Conservation (phyloP, 2,329 filamentous ascomycete genomes). For the Ophiosphaerella korrae region DNA sequence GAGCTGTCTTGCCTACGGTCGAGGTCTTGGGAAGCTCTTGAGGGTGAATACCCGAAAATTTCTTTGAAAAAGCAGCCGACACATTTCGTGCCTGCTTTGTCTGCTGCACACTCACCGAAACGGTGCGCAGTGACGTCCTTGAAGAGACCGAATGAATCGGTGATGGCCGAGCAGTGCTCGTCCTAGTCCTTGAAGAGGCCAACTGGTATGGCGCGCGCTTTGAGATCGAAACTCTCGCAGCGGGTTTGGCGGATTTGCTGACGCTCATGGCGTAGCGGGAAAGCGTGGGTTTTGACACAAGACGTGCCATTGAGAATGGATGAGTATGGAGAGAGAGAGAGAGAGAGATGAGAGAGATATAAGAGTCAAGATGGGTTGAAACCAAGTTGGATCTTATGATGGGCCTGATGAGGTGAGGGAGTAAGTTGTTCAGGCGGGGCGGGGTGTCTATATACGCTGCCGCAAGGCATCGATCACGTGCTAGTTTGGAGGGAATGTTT, state of each 20-base stretch:
- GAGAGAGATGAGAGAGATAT: too few relatives aligned
- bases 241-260: neutral
- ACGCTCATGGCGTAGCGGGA: neutral
- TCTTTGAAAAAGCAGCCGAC: slow-evolving; percentile 1
- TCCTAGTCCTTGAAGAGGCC: slow-evolving; percentile 1
- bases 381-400: too few relatives aligned
- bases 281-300: neutral
- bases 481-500: too few relatives aligned
- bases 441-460: too few relatives aligned
- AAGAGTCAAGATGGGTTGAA: too few relatives aligned
- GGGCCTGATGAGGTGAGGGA: too few relatives aligned
- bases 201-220: slow-evolving; percentile 6
- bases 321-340: neutral
- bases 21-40: neutral
- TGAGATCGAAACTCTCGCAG: neutral
- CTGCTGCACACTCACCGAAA: neutral
- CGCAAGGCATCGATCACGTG: too few relatives aligned
- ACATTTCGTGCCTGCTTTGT: neutral
- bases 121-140: neutral
- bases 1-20: neutral
- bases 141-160: neutral
- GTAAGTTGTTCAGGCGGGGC: too few relatives aligned
- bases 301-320: slow-evolving; percentile 4
- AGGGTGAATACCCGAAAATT: neutral
- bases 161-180: neutral